Base-by-base conservation (phyloP, 192 early-diverging fungal genomes). In the Diversispora eburnea region DNA sequence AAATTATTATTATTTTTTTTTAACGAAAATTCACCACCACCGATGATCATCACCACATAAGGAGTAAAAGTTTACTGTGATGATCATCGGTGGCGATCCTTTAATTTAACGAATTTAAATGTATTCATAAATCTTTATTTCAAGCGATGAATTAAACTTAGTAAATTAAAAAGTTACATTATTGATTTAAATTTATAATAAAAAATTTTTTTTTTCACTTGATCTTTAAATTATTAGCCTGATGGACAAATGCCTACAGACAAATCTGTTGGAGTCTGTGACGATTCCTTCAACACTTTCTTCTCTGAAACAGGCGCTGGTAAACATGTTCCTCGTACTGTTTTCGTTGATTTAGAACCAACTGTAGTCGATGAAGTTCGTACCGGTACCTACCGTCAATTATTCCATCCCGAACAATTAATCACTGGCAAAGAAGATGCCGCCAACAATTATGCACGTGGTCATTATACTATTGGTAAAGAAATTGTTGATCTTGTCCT, bases 401-500 rank as follows among this genome's bases (percentile, higher is more conserved):
- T 87, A 3, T 87, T 87, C 74, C 86, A 87, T 64, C 86, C 86
- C 45, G 95, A 98, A 80, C 98, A 99, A 91, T 87, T 99, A 79
- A 98, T 99, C 85, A 96, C 93, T 76, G 98, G 98, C 79, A 99
- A 99, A 90, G 98, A 99, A 85, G 97, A 99, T 82, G 97, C 97
- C 13, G 97, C 97, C 77, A 98, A 99, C 89, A 99, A 99, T 91
- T 98, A 99, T 80, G 97, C 97, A 67, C 96, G 97, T 88, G 97
- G 97, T 80, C 96, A 99, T 84, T 99, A 98, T 90, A 99, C 97
- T 72, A 93, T 99, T 75, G 97, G 97, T 76, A 99, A 99, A 90
- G 97, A 98, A 82, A 90, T 98, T 78, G 95, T 99, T 68, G 96
- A 99, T 86, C 80, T 86, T 66, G 95, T 97, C 71, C 86, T 99